Conservation (phyloP, 208 protist genomes). For the Leishmania arabica region DNA sequence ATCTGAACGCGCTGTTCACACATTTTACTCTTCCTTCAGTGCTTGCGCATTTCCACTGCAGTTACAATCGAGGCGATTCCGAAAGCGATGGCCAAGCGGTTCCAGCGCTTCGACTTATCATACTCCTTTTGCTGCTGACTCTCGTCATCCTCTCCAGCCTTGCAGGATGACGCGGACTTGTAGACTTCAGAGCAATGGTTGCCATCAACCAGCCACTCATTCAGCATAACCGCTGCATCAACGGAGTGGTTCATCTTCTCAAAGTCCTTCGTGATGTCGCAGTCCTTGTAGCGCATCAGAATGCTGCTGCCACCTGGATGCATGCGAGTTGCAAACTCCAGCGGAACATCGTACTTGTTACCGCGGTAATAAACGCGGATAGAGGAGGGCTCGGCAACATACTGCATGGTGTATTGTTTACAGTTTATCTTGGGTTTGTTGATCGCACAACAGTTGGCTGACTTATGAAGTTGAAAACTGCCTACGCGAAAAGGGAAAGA, state of each 20-base stretch:
- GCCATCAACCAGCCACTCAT: slow-evolving; percentile 12
- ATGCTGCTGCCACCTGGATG: slow-evolving; percentile 33
- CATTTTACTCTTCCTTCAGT: not conserved
- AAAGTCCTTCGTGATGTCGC: slow-evolving; percentile 35
- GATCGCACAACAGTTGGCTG: not conserved
- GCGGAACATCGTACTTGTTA: slow-evolving; percentile 34
- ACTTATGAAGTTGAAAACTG: not conserved
- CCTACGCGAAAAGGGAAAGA: not conserved
- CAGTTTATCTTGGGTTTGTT: not conserved
- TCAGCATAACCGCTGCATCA: slow-evolving; percentile 20
- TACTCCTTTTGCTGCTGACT: slow-evolving; percentile 6
- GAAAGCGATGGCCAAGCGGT: not conserved
- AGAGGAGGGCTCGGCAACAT: not conserved
- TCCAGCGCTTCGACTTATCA: not conserved
- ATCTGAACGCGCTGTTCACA: not conserved
- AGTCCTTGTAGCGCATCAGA: slow-evolving; percentile 30
- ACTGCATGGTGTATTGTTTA: not conserved
- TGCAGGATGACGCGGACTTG: not conserved
- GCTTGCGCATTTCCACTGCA: slow-evolving; percentile 1
- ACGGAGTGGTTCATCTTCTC: slow-evolving; percentile 28
- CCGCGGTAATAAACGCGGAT: slow-evolving; percentile 33
- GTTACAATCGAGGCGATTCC: not conserved
- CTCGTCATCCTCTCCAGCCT: not conserved
- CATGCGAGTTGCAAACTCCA: slow-evolving; percentile 22
- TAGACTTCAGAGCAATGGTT: not conserved